Conservation (phyloP, 2,329 filamentous ascomycete species). For the Colletotrichum lindemuthianum region DNA sequence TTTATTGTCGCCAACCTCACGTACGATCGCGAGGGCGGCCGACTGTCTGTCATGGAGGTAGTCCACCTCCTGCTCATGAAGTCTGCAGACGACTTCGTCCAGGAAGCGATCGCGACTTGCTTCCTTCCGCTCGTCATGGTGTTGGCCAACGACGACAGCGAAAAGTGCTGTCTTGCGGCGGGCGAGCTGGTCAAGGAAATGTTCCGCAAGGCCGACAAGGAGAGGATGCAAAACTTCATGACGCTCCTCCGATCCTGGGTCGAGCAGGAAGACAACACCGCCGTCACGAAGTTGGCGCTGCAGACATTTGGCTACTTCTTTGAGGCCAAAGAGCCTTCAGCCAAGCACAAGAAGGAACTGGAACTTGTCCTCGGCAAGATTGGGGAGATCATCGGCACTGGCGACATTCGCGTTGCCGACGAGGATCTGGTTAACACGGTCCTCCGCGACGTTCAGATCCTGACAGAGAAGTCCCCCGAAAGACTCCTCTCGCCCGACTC, state of each 20-base stretch:
- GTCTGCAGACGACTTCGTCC: slow-evolving; percentile 81
- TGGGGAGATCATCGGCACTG: slow-evolving; percentile 62
- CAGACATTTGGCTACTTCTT: slow-evolving; percentile 88
- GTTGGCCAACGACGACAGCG: slow-evolving; percentile 87
- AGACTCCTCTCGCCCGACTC: slow-evolving; percentile 69
- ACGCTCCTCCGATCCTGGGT: slow-evolving; percentile 79
- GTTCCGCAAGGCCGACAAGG: slow-evolving; percentile 80
- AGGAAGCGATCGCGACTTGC: slow-evolving; percentile 82
- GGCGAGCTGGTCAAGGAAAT: slow-evolving; percentile 82
- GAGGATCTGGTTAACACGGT: slow-evolving; percentile 81
- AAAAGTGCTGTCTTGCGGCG: slow-evolving; percentile 85
- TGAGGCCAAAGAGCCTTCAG: slow-evolving; percentile 68
- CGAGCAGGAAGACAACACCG: slow-evolving; percentile 75
- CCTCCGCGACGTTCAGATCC: slow-evolving; percentile 73
- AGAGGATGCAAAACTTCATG: slow-evolving; percentile 76
- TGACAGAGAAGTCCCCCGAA: slow-evolving; percentile 74
- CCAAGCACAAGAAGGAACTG: slow-evolving; percentile 74
- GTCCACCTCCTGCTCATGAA: slow-evolving; percentile 88
- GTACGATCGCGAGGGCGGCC: slow-evolving; percentile 87
- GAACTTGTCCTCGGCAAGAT: slow-evolving; percentile 68
- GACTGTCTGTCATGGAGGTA: slow-evolving; percentile 93
- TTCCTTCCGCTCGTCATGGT: slow-evolving; percentile 89
- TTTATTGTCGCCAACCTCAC: slow-evolving; percentile 93
- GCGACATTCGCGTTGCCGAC: slow-evolving; percentile 63
- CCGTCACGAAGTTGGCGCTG: slow-evolving; percentile 77